phyloP scores from a whole-genome alignment of 1,284 basidiomycete species.

The Microstroma glucosiphilum region DNA sequence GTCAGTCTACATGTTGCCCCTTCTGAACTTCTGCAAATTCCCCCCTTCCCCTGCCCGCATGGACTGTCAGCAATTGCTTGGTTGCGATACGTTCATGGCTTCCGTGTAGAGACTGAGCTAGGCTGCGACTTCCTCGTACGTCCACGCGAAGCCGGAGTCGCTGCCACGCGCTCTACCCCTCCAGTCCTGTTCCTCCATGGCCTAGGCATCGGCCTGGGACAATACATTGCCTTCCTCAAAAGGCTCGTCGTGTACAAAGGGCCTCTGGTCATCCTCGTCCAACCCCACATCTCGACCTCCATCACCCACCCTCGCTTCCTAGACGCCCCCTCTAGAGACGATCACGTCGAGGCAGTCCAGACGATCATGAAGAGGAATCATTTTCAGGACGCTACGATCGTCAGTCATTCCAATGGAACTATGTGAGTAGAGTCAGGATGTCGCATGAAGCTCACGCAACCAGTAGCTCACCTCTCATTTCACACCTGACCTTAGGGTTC shows the following conservation, averaged over 20 bases:
- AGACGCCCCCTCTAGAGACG: conserved; percentile 16
- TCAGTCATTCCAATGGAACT: conserved; percentile 23
- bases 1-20: not conserved
- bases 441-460: too few relatives aligned
- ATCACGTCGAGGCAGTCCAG: conserved; percentile 17
- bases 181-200: conserved; percentile 26
- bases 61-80: conserved; percentile 6
- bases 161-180: not conserved
- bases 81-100: conserved; percentile 7
- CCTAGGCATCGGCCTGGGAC: conserved; percentile 26
- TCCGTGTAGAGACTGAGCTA: conserved; percentile 12
- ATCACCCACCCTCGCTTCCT: conserved; percentile 17
- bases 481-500: conserved; percentile 11
- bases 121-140: conserved; percentile 20
- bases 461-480: too few relatives aligned
- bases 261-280: conserved; percentile 20
- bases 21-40: not conserved
- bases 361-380: conserved; percentile 8
- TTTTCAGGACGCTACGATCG: conserved; percentile 11
- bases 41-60: not conserved
- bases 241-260: conserved; percentile 15
- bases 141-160: not conserved
- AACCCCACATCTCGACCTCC: conserved; percentile 20
- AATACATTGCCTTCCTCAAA: conserved; percentile 19
- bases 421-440: conserved; percentile 7